Percentiles rank a stretch among this genome's conserved stretches.
Evolutionary conservation across 805 yeast species (phyloP).

Genomic region (Hemisphaericaspora nanyangensis): DNA sequence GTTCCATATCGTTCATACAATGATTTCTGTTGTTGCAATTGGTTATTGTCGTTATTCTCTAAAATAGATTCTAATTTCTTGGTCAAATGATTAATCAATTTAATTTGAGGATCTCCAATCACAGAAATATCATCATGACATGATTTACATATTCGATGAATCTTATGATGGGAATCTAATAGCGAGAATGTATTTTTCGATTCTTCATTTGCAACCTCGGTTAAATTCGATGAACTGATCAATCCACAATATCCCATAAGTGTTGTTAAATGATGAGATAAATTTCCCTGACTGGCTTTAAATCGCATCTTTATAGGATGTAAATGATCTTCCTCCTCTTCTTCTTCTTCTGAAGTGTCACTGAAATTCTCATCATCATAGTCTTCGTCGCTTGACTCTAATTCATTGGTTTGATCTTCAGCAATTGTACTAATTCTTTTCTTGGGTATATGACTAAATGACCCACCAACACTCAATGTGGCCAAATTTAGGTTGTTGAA

Average conservation of each 20-base stretch:
- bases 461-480: too few relatives aligned
- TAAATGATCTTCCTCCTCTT: conserved; percentile 23
- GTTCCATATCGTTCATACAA: conserved; percentile 31
- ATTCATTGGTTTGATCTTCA: conserved; percentile 11
- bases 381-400: conserved; percentile 13
- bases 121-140: conserved; percentile 17
- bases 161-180: conserved; percentile 18
- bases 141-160: conserved; percentile 19
- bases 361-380: conserved; percentile 15
- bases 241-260: conserved; percentile 35
- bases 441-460: not conserved
- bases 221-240: conserved; percentile 9
- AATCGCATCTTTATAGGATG: conserved; percentile 17
- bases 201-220: conserved; percentile 27
- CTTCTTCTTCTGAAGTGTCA: conserved; percentile 12
- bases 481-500: too few relatives aligned
- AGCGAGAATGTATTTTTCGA: conserved; percentile 31
- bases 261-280: conserved; percentile 22
- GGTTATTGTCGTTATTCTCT: conserved; percentile 1
- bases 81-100: conserved; percentile 19
- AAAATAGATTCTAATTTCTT: conserved; percentile 16
- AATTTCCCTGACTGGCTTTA: conserved; percentile 7
- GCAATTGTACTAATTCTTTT: conserved; percentile 25
- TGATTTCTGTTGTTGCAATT: conserved; percentile 16
- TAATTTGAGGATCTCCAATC: conserved; percentile 25